These are phyloP conservation scores for Linderniella brevidens DNA, from an alignment of 257 asterid genomes.

Conservation along the genomic window DNA sequence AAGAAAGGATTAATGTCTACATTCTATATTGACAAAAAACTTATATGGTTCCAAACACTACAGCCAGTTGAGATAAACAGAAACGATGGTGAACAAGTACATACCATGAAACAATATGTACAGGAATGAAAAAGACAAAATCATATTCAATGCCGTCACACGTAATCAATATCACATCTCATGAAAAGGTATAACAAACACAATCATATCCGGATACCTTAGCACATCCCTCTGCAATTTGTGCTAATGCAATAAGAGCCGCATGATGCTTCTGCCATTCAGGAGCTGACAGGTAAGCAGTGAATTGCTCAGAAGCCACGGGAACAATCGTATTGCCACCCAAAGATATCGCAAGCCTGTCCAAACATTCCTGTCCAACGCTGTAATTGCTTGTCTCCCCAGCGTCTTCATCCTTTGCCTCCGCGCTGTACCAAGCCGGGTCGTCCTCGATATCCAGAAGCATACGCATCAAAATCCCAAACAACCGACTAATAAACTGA, in stretches of 20 bases:
- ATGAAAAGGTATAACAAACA: constrained; percentile 2
- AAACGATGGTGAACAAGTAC: too few species aligned
- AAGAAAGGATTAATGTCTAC: too few species aligned
- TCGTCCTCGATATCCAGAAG: constrained; percentile 83
- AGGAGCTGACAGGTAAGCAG: constrained; percentile 53
- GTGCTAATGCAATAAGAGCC: constrained; percentile 91
- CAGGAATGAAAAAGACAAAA: too few species aligned
- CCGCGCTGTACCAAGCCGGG: constrained; percentile 85
- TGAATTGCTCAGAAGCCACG: constrained; percentile 84
- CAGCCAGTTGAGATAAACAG: too few species aligned
- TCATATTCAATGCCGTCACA: too few species aligned
- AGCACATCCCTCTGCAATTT: constrained; percentile 92
- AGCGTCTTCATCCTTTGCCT: constrained; percentile 81
- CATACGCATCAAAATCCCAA: constrained; percentile 73
- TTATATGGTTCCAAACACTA: too few species aligned
- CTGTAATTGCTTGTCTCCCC: constrained; percentile 85
- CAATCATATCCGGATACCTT: constrained; percentile 35
- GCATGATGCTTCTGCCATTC: constrained; percentile 98
- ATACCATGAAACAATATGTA: too few species aligned
- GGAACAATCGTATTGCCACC: constrained; percentile 94
- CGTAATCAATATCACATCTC: too few species aligned
- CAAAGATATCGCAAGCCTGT: constrained; percentile 70
- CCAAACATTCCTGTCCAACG: constrained; percentile 94
- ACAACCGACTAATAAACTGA: constrained; percentile 65
- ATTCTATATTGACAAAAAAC: too few species aligned